Evolutionary conservation across 2,329 filamentous ascomycete genomes (phyloP), one percentile per base, ranked within the genome.

Genomic region (Amphichorda felina): DNA sequence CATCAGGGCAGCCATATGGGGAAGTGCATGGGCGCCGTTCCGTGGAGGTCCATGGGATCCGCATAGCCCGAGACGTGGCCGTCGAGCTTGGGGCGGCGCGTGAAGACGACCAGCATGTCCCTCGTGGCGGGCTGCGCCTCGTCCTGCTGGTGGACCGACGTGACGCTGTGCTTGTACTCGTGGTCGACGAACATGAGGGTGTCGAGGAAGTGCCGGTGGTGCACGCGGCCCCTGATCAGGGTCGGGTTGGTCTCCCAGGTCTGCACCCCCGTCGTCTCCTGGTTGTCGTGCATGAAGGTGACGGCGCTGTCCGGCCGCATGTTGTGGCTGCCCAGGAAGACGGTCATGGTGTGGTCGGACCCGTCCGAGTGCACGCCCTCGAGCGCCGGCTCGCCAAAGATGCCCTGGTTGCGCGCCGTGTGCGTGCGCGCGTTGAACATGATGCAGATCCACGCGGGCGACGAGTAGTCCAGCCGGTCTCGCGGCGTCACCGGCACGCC

Each of bases 301-400:
- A 48, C 43, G 14, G 45, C 49, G 37, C 46, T 49, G 33, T 46
- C 43, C 13, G 42, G 29, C 13, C 38, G 39, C 47, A 53, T 50
- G 40, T 53, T 53, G 26, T 40, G 30, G 38, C 41, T 43, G 8
- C 46, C 47, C 8, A 53, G 45, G 28, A 44, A 50, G 19, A 43
- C 45, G 3, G 50, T 52, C 50, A 53, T 53, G 35, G 49, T 52
- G 35, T 50, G 45, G 38, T 53, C 50, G 13, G 45, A 44, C 9
- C 50, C 50, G 32, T 53, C 50, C 4, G 43, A 43, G 41, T 53
- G 50, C n/a, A 53, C 48, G 14, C 50, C 50, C 37, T 53, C 50
- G 4, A 53, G 42, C 5, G 50, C 48, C 3, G 50, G 50, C 30
- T 52, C 46, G n/a, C 50, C 50, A 16, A 45, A 35, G 5, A 50